Conservation (phyloP, 345 rosid genomes). For the Acer saccharum region DNA sequence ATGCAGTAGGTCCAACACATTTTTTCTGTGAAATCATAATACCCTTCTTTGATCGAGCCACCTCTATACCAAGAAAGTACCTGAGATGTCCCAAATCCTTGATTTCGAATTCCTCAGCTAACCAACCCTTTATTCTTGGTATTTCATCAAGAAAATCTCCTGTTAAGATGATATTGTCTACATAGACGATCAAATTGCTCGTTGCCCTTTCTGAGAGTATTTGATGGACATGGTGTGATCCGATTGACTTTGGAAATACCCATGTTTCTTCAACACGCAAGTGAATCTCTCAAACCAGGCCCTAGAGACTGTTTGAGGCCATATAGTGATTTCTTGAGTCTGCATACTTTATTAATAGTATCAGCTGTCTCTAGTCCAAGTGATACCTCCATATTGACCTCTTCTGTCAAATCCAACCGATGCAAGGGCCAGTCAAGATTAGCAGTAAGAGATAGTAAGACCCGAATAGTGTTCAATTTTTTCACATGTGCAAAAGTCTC, state of each 20-base stretch:
- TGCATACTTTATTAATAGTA: neutral
- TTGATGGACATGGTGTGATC: neutral
- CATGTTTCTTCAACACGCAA: neutral
- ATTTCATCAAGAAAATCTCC: neutral
- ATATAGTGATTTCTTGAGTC: too few species aligned
- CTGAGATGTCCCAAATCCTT: neutral
- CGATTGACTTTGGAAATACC: neutral
- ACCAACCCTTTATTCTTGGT: neutral
- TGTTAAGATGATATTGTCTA: neutral
- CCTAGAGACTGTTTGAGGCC: neutral
- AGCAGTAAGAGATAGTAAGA: too few species aligned
- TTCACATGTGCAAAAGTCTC: too few species aligned
- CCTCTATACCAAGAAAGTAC: neutral
- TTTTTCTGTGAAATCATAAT: neutral
- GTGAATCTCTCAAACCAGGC: neutral
- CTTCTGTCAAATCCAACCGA: too few species aligned
- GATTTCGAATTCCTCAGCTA: neutral
- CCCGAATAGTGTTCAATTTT: too few species aligned
- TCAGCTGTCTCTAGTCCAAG: too few species aligned
- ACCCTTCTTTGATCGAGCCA: neutral
- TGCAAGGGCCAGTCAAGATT: too few species aligned
- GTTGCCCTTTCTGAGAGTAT: neutral
- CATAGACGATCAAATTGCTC: neutral
- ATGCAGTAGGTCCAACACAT: neutral
- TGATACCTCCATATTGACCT: neutral